These are phyloP conservation scores for Panellus pusillus DNA, from an alignment of 768 basidiomycete genomes.

Conservation along the genomic window DNA sequence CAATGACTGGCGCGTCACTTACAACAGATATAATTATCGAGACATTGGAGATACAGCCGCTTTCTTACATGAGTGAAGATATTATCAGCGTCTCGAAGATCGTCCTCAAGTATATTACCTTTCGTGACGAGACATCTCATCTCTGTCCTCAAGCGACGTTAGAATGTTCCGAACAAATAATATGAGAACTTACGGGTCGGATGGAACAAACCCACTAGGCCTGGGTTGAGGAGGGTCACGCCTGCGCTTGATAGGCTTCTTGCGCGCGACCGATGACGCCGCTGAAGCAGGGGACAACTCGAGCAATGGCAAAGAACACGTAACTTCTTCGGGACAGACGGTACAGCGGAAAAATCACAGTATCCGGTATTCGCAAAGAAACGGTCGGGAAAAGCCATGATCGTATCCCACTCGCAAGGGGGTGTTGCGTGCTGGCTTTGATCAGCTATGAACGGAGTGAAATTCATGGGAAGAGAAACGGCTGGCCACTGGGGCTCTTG, in stretches of 20 bases:
- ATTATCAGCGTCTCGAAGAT: neutral
- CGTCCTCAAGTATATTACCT: neutral
- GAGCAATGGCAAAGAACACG: too few relatives aligned
- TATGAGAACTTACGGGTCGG: constrained; percentile 8
- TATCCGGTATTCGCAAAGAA: neutral
- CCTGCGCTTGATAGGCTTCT: neutral
- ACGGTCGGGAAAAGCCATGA: neutral
- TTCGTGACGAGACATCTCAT: constrained; percentile 11
- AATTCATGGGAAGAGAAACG: neutral
- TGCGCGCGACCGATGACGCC: too few relatives aligned
- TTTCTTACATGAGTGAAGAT: constrained; percentile 15
- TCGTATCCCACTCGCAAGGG: too few relatives aligned
- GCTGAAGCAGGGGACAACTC: too few relatives aligned
- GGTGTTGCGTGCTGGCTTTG: neutral
- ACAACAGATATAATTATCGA: constrained; percentile 16
- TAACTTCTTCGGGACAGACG: too few relatives aligned
- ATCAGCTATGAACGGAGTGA: neutral
- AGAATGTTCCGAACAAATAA: neutral
- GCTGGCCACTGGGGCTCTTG: neutral
- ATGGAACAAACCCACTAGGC: constrained; percentile 4
- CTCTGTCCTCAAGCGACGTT: neutral
- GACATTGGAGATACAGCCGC: constrained; percentile 8
- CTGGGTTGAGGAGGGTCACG: neutral
- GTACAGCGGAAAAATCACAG: neutral
- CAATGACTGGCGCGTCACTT: neutral